Evolutionary conservation across 148 eudicot species (phyloP), one percentile per base, ranked within the genome.

Genomic region (Persicaria tinctoria): DNA sequence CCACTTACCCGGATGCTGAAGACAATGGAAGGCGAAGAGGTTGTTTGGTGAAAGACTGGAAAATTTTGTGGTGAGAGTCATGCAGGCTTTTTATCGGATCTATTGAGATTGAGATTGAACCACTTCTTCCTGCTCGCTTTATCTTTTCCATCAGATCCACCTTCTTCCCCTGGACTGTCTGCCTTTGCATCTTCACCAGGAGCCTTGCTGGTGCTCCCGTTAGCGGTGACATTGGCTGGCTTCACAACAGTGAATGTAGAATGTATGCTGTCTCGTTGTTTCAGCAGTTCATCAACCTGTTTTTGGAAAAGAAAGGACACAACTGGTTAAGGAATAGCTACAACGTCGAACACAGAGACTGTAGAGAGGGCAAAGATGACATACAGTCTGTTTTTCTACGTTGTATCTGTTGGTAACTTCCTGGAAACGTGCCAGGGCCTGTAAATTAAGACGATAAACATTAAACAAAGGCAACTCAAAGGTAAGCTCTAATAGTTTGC

Each of bases 381-480:
- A 79, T 92, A 95, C 99, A 63, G 91, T 81, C 78, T 86, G 91
- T 79, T 95, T 95, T 85, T 95, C 99, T 76, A 87, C 92, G 84
- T 78, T 92, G 85, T 95, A 95, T 90, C 88, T 82, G 77, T 85
- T 89, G 51, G 96, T 92, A 78, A 87, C 97, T 84, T 92, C 99
- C 85, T 95, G 96, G 81, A 88, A 95, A 54, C 93, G 94, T 56
- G 96, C 92, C 83, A 95, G 76, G 76, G 97, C 97, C 99, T 95
- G 80, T 75, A 86, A 76, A 56, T 71, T 7, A 78, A 75, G 18
- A 69, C 9, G n/a, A 51, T 11, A 70, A 55, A 73, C 44, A 64
- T 59, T 17, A 41, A 6, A 74, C 41, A 48, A 55, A 17, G 9
- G 41, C 41, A 32, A 32, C 41, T 32, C 2, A 32, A 32, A 32